phyloP scores from a whole-genome alignment of 768 basidiomycete genomes.

The Pleurotus platypus region DNA sequence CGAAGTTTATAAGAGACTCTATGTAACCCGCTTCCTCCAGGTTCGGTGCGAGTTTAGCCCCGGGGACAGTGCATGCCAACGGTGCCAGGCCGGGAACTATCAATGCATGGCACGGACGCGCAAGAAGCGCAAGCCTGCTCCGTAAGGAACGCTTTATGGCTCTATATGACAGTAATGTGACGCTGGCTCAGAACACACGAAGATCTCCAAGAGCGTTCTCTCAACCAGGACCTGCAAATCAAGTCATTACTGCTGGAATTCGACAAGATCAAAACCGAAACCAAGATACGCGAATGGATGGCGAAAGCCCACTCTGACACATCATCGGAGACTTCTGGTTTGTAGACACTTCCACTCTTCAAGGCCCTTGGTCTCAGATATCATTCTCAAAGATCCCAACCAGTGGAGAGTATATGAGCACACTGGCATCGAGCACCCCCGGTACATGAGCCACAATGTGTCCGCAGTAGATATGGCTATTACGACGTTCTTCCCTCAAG shows the following conservation, averaged over 20 bases:
- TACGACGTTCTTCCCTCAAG: conserved; percentile 28
- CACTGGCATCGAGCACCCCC: conserved; percentile 7
- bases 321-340: conserved; percentile 7
- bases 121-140: conserved; percentile 57
- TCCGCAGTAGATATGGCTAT: conserved; percentile 34
- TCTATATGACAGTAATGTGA: neutral
- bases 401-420: neutral
- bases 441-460: conserved; percentile 21
- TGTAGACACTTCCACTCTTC: neutral
- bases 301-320: conserved; percentile 23
- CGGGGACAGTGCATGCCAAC: conserved; percentile 42
- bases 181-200: conserved; percentile 44
- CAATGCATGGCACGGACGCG: conserved; percentile 43
- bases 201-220: conserved; percentile 43
- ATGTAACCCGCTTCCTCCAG: conserved; percentile 19
- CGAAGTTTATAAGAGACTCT: conserved; percentile 4
- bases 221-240: conserved; percentile 43
- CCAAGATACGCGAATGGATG: conserved; percentile 40
- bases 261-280: conserved; percentile 35
- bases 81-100: conserved; percentile 45
- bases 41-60: conserved; percentile 48
- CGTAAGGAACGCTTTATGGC: conserved; percentile 30
- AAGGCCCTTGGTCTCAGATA: neutral
- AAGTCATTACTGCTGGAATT: conserved; percentile 38
- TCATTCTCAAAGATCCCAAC: neutral